These are phyloP conservation scores for Hyphodiscus hymeniophilus DNA, from an alignment of 495 filamentous ascomycete genomes.

Conservation along the genomic window DNA sequence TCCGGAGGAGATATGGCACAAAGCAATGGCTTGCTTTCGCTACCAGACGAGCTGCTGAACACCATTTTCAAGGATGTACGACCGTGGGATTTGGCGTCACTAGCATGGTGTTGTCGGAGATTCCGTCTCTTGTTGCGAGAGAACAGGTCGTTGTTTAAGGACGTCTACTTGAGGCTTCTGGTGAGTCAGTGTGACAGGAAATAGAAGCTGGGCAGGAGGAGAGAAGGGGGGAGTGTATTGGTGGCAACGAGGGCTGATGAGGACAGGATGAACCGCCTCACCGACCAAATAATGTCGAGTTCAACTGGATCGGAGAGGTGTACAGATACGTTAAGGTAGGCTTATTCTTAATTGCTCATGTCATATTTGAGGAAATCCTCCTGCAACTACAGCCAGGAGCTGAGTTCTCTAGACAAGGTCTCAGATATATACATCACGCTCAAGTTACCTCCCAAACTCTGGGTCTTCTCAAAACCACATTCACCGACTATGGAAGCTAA, in stretches of 20 bases:
- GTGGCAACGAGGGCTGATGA: slow-evolving; percentile 23
- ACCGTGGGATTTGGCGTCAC: slow-evolving; percentile 42
- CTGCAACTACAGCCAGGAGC: too few relatives aligned
- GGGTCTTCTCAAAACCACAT: too few relatives aligned
- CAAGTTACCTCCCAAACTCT: too few relatives aligned
- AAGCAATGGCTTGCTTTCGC: too few relatives aligned
- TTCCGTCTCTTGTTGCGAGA: slow-evolving; percentile 37
- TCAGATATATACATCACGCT: too few relatives aligned
- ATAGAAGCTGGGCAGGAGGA: slow-evolving; percentile 11
- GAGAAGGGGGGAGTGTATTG: too few relatives aligned
- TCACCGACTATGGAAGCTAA: too few relatives aligned
- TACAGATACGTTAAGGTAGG: slow-evolving; percentile 39
- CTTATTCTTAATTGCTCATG: too few relatives aligned
- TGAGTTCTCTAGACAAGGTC: too few relatives aligned
- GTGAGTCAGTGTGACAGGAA: slow-evolving; percentile 17
- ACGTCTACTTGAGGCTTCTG: slow-evolving; percentile 40
- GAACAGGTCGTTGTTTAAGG: slow-evolving; percentile 44
- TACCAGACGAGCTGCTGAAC: slow-evolving; percentile 56
- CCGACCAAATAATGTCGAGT: slow-evolving; percentile 23
- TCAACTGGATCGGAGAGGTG: slow-evolving; percentile 43
- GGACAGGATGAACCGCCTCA: slow-evolving; percentile 24
- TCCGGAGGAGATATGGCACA: too few relatives aligned
- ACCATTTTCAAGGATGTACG: slow-evolving; percentile 51
- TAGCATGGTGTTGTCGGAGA: slow-evolving; percentile 45
- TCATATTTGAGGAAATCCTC: too few relatives aligned